phyloP scores from a whole-genome alignment of 768 basidiomycete species.

The Trichaptum fuscoviolaceum region DNA sequence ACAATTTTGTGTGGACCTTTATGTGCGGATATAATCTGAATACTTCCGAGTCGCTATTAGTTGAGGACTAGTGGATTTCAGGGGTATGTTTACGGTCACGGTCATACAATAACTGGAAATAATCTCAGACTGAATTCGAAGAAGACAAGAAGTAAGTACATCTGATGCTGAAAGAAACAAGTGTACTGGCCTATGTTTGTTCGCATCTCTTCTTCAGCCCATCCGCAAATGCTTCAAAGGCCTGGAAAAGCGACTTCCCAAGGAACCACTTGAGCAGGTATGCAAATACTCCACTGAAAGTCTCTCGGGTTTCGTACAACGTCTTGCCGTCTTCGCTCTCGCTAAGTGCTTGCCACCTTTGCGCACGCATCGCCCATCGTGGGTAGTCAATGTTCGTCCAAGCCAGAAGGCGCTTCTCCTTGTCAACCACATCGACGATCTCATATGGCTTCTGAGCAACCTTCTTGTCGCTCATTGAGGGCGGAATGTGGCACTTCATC shows the following conservation, averaged over 20 bases:
- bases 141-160: background rate
- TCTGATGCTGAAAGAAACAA: background rate
- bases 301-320: slow-evolving; percentile 59
- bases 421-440: slow-evolving; percentile 44
- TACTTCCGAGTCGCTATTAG: too few relatives aligned
- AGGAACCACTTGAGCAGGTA: slow-evolving; percentile 46
- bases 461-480: slow-evolving; percentile 43
- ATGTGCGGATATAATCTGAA: too few relatives aligned
- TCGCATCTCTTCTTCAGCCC: slow-evolving; percentile 41
- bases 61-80: too few relatives aligned
- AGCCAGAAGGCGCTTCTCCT: slow-evolving; percentile 47
- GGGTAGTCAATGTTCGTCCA: slow-evolving; percentile 45
- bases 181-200: background rate
- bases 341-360: slow-evolving; percentile 60
- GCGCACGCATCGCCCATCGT: slow-evolving; percentile 42
- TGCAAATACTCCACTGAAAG: slow-evolving; percentile 51
- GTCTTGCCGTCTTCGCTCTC: slow-evolving; percentile 46
- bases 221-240: slow-evolving; percentile 51
- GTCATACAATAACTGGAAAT: background rate
- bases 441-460: slow-evolving; percentile 33
- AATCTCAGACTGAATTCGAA: background rate
- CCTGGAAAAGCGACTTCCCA: slow-evolving; percentile 34
- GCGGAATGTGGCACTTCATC: slow-evolving; percentile 58
- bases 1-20: too few relatives aligned
- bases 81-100: too few relatives aligned